Conservation (phyloP, 2,329 filamentous ascomycete genomes). For the Raffaelea ambrosiae region DNA sequence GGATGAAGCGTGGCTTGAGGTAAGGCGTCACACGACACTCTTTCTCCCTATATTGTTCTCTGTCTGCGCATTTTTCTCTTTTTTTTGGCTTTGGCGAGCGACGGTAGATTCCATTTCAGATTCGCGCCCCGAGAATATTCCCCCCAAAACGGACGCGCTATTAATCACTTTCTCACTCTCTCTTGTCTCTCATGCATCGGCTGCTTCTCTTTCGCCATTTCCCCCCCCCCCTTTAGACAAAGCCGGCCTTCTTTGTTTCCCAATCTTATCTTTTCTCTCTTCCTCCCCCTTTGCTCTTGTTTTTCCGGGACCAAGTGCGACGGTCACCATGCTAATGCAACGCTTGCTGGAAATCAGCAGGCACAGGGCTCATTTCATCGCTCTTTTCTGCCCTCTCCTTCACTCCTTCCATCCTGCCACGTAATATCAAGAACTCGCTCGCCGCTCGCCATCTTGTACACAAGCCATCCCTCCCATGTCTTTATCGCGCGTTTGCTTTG, state of each 20-base stretch:
- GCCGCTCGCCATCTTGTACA: conserved; percentile 18
- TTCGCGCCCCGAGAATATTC: not conserved
- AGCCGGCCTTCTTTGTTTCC: too few species aligned
- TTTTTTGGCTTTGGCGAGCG: not conserved
- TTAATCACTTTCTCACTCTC: too few species aligned
- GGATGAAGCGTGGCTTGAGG: conserved; percentile 55
- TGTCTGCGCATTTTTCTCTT: not conserved
- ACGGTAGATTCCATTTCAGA: not conserved
- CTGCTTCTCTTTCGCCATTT: not conserved
- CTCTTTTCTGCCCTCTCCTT: conserved; percentile 15
- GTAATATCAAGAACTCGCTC: conserved; percentile 5
- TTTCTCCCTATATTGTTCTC: not conserved
- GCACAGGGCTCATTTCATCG: conserved; percentile 13
- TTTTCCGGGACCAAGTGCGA: not conserved
- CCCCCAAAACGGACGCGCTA: too few species aligned
- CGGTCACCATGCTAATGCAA: conserved; percentile 9
- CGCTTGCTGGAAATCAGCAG: conserved; percentile 13
- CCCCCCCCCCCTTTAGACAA: too few species aligned
- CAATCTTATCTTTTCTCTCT: too few species aligned
- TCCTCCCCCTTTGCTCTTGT: not conserved
- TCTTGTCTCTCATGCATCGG: too few species aligned
- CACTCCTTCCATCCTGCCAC: conserved; percentile 1
- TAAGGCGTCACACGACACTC: conserved; percentile 39
- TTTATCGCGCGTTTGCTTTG: too few species aligned
- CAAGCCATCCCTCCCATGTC: conserved; percentile 16